A percentile compares a stretch with the other conserved stretches of the same genome.
Conservation (phyloP, 2,329 filamentous ascomycete species). For the Paecilomyces sp. region DNA sequence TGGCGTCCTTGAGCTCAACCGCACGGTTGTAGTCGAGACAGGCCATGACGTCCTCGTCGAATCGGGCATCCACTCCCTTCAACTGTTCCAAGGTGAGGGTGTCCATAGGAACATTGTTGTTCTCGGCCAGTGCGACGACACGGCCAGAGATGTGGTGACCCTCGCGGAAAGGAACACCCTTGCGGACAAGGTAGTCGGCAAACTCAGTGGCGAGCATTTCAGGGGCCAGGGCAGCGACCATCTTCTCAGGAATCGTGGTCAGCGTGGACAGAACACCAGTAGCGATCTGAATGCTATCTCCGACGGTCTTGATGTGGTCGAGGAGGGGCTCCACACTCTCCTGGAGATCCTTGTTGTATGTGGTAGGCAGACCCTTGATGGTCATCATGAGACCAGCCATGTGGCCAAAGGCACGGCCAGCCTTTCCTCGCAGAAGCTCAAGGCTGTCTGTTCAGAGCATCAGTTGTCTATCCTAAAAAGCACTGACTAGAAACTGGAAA, state of each 20-base stretch:
- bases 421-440: constrained; percentile 69
- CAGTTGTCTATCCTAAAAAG: background rate
- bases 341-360: constrained; percentile 91
- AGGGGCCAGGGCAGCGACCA: constrained; percentile 70
- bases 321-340: constrained; percentile 81
- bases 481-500: background rate
- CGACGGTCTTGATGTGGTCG: constrained; percentile 73
- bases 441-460: constrained; percentile 49
- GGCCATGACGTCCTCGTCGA: constrained; percentile 62
- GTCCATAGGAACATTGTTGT: constrained; percentile 61
- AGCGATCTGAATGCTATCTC: constrained; percentile 74
- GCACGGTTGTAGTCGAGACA: constrained; percentile 76
- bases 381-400: constrained; percentile 75
- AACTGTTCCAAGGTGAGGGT: constrained; percentile 60
- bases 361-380: constrained; percentile 66
- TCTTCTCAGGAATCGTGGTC: constrained; percentile 62
- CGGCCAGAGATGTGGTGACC: constrained; percentile 71
- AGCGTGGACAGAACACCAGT: constrained; percentile 73
- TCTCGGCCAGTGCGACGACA: constrained; percentile 65
- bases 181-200: constrained; percentile 42
- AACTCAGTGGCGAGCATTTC: constrained; percentile 68
- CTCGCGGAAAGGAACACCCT: constrained; percentile 66
- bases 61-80: constrained; percentile 59
- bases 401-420: constrained; percentile 69
- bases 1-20: constrained; percentile 70